phyloP scores from a whole-genome alignment of 106 monocot species.

The Dendrobium nobile region DNA sequence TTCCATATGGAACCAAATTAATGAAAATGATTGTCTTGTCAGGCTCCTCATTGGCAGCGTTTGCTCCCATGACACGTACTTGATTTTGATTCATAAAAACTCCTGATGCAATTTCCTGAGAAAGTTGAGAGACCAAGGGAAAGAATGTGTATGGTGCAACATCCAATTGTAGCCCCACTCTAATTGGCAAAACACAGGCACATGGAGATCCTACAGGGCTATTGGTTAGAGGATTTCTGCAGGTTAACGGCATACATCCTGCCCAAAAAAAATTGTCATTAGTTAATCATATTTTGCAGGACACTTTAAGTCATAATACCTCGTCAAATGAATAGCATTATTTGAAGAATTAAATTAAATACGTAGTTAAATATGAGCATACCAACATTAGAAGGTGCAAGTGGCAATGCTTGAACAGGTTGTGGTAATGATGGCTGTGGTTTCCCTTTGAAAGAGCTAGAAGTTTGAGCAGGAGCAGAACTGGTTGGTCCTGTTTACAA shows the following conservation, averaged over 20 bases:
- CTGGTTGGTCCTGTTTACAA: not conserved
- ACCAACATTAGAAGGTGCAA: not conserved
- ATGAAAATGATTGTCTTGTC: constrained; percentile 73
- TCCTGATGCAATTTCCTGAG: constrained; percentile 70
- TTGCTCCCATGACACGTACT: constrained; percentile 92
- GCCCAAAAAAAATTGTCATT: constrained; percentile 11
- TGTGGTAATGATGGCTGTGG: not conserved
- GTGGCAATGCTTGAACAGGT: not conserved
- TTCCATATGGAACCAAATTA: constrained; percentile 70
- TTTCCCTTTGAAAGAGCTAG: not conserved
- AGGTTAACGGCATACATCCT: constrained; percentile 53
- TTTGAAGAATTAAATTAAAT: not conserved
- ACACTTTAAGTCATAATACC: not conserved
- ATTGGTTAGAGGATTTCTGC: constrained; percentile 57
- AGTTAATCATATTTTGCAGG: not conserved
- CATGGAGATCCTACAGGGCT: constrained; percentile 66
- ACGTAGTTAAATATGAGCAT: not conserved
- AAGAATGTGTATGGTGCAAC: constrained; percentile 73
- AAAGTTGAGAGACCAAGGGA: constrained; percentile 71
- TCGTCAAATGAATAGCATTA: not conserved
- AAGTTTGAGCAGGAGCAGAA: not conserved
- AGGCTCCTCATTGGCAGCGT: constrained; percentile 68
- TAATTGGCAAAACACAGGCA: constrained; percentile 76
- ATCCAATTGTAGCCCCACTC: constrained; percentile 54
- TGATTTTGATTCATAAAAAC: constrained; percentile 71